Base-by-base conservation (phyloP, 2,329 filamentous ascomycete species). In the Daldinia sp. region DNA sequence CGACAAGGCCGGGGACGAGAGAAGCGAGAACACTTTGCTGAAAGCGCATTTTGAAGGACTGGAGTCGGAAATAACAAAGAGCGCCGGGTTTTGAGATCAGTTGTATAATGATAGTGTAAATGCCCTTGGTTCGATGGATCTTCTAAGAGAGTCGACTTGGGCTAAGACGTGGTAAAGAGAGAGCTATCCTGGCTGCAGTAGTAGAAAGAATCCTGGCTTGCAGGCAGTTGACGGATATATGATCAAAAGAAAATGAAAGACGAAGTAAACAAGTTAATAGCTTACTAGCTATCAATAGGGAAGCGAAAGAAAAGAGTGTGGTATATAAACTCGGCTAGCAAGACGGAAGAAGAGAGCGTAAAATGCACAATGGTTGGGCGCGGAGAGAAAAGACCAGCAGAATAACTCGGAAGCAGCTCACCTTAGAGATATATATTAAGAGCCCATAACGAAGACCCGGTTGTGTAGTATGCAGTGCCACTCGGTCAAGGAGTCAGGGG, bases 41-140 rank as follows among this genome's bases (percentile, higher is more conserved):
- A 68, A 76, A 76, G 39, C 72, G 73, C 77, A 79, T 79, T 48
- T 72, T 76, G 73, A 69, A 62, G n/a, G 26, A 10, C 48, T 48
- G 13, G 50, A 39, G 53, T 60, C 41, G 65, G 35, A 39, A 65
- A 51, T 33, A 57, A 67, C 30, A 65, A 51, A 10, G 35, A 59
- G 37, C 15, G 41, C 18, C 28, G 41, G 23, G 33, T 63, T 44
- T 59, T 60, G 61, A 30, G 63, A 63, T 72, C 60, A 55, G 60
- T 59, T 35, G 23, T 54, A 44, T 60, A 65, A 60, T 54, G 63
- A 70, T 46, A 63, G 69, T 23, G 20, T 69, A 41, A 30, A 23
- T 62, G 58, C 51, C 58, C 51, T 48, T 48, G 37, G 37, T 63
- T 60, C 42, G 67, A 62, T 68, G 39, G 58, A 65, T 60, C 53